Evolutionary conservation across 1,139 yeast species (phyloP).

Genomic region (Debaryomyces sp.): DNA sequence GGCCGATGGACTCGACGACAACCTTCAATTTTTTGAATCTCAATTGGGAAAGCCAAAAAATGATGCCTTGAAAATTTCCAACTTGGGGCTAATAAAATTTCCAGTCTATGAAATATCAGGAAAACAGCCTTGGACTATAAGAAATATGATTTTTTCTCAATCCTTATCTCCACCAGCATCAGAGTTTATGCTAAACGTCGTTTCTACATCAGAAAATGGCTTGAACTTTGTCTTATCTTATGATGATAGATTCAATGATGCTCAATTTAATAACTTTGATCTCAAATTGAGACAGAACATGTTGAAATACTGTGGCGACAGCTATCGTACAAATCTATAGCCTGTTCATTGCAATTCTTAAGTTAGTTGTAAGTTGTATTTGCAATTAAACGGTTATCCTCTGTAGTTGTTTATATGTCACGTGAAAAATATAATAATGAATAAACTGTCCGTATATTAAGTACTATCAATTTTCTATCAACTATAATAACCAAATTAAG

Average conservation of each 20-base stretch:
- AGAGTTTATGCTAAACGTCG: constrained; percentile 38
- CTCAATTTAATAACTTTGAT: constrained; percentile 21
- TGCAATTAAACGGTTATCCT: not conserved
- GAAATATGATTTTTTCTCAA: constrained; percentile 40
- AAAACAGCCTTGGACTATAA: constrained; percentile 25
- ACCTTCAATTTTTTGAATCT: constrained; percentile 23
- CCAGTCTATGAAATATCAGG: constrained; percentile 15
- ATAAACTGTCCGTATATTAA: not conserved
- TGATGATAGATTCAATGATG: constrained; percentile 28
- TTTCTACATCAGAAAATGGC: constrained; percentile 39
- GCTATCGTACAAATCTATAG: not conserved
- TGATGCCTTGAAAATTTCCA: constrained; percentile 42
- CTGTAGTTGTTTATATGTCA: not conserved
- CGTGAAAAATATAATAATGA: not conserved
- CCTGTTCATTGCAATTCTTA: not conserved
- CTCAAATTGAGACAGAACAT: constrained; percentile 23
- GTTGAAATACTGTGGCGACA: constrained; percentile 14
- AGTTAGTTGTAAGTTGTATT: no score
- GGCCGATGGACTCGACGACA: constrained; percentile 21
- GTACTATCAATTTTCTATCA: not conserved
- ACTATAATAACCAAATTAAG: not conserved
- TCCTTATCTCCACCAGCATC: constrained; percentile 39
- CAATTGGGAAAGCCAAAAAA: constrained; percentile 31
- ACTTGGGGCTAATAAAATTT: constrained; percentile 35
- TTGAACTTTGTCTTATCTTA: constrained; percentile 39